These are phyloP conservation scores for Tricholoma sp. DNA, from an alignment of 768 basidiomycete genomes.

Conservation along the genomic window DNA sequence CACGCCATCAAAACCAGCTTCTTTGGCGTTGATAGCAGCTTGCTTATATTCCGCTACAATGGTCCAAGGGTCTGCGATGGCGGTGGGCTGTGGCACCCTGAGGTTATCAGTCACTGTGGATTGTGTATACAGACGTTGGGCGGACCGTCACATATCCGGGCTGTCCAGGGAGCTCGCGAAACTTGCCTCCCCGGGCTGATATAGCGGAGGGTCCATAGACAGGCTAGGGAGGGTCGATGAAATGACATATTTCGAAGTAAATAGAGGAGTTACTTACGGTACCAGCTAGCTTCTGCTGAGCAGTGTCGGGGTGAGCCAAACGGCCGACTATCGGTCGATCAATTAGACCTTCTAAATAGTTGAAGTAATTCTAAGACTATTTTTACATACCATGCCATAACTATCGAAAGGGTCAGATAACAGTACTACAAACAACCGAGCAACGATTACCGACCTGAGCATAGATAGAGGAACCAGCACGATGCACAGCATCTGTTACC, in stretches of 20 bases:
- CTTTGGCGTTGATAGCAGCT: constrained; percentile 43
- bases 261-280: constrained; percentile 15
- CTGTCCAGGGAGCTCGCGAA: constrained; percentile 30
- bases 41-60: constrained; percentile 35
- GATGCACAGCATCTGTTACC: constrained; percentile 43
- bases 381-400: constrained; percentile 32
- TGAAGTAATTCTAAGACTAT: not conserved
- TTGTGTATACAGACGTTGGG: not conserved
- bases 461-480: constrained; percentile 38
- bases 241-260: not conserved
- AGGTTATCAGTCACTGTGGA: not conserved
- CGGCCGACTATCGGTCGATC: constrained; percentile 24
- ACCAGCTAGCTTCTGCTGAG: constrained; percentile 33
- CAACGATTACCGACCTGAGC: constrained; percentile 27
- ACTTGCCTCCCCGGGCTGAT: constrained; percentile 35
- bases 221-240: constrained; percentile 23
- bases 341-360: not conserved
- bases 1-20: constrained; percentile 54
- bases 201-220: constrained; percentile 43
- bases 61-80: constrained; percentile 34
- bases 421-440: not conserved
- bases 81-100: constrained; percentile 27
- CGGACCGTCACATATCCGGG: constrained; percentile 38
- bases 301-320: constrained; percentile 30
- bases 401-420: constrained; percentile 11